Base-by-base conservation (phyloP, 2,329 filamentous ascomycete species). In the Diaporthe longicolla region DNA sequence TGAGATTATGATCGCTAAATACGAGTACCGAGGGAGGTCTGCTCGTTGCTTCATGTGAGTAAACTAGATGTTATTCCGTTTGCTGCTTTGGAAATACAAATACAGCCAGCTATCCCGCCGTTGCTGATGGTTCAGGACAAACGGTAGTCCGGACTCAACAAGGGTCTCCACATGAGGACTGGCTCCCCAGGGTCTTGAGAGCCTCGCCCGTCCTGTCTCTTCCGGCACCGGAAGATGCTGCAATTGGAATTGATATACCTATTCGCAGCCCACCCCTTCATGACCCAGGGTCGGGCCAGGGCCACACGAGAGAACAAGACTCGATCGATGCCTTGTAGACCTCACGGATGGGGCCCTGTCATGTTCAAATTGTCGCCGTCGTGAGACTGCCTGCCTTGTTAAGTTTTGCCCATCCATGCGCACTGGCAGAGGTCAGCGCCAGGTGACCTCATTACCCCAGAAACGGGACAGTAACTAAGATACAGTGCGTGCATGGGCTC, bases 381-480 rank as follows among this genome's bases (percentile, higher is more conserved):
- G n/a, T 52, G 7, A 37, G 7, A 37, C 19, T 9, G 3, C 21
- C 35, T 26, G 15, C n/a, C 19, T 32, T 50, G 6, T 48, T 19
- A 24, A 29, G 26, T 52, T 24, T 2, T 45, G 45, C 29, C 45
- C 4, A 13, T 45, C 43, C 17, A 24, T 8, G 37, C 37, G 37
- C 11, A 15, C 37, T 24, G 24, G 45, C 45, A 40, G 5, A 45
- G 55, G 11, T 21, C 37, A 24, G 61, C 59, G 24, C 26, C 59
- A 54, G 68, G 73, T 75, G 74, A 76, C 74, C 65, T 75, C 71
- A 75, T 69, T 61, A 54, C 69, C 63, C 63, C 63, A 52, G 45
- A 52, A n/a, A 37, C 26, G 45, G 26, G 11, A 52, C 61, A 52
- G 61, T 66, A 45, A 52, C 4, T 21, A 40, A 37, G 4, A 45